Evolutionary conservation across 2,329 filamentous ascomycete species (phyloP).

Genomic region (Camillea tinctor): DNA sequence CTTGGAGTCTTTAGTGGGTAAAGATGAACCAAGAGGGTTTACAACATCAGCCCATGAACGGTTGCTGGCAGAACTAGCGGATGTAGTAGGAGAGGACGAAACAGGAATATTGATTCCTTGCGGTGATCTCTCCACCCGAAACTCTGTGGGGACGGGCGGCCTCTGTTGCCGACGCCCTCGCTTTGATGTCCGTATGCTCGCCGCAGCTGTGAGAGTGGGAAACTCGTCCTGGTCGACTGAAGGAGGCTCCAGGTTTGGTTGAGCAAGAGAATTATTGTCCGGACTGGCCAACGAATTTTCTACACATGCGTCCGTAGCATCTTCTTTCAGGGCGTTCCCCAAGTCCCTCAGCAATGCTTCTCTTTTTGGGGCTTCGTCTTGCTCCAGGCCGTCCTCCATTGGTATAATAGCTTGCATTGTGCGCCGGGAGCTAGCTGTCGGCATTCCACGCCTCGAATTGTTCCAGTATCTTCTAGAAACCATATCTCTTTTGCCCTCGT

Average conservation of each 20-base stretch:
- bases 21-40: neutral
- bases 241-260: neutral
- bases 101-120: neutral
- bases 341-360: neutral
- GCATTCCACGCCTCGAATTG: neutral
- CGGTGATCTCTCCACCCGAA: neutral
- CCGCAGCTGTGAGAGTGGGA: neutral
- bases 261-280: neutral
- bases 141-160: neutral
- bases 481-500: neutral
- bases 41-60: neutral
- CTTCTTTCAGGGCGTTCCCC: neutral
- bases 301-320: neutral
- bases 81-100: neutral
- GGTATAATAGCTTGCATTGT: neutral
- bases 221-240: neutral
- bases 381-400: neutral
- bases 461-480: neutral
- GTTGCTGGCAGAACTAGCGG: neutral
- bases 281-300: neutral
- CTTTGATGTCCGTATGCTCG: conserved; percentile 1
- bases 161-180: neutral
- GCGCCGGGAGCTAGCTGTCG: neutral
- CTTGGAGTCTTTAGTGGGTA: neutral
- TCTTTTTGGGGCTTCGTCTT: neutral